These are phyloP conservation scores for Tripterygium wilfordii DNA, from an alignment of 177 flowering plant genomes.

Conservation along the genomic window DNA sequence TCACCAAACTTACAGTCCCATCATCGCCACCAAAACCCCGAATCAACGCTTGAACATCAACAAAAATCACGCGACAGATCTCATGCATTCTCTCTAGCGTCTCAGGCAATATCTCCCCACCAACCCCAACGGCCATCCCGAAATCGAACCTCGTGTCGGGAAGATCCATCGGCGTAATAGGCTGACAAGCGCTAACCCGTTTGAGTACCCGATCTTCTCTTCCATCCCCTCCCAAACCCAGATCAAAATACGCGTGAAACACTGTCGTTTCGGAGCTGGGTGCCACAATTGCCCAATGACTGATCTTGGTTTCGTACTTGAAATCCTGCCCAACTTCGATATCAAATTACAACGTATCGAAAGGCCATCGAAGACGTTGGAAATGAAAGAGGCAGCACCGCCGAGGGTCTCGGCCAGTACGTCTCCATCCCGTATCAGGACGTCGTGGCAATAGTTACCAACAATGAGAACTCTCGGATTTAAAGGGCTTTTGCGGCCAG, in stretches of 20 bases:
- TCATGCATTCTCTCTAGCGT: conserved; percentile 73
- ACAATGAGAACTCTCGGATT: conserved; percentile 41
- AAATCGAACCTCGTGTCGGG: conserved; percentile 53
- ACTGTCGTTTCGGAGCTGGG: conserved; percentile 47
- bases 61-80: conserved; percentile 63
- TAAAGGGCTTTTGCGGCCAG: conserved; percentile 1
- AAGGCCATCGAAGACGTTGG: conserved; percentile 60
- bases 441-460: conserved; percentile 96
- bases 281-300: conserved; percentile 34
- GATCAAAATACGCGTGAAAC: conserved; percentile 67
- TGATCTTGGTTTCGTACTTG: conserved; percentile 42
- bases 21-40: conserved; percentile 65
- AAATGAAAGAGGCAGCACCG: conserved; percentile 83
- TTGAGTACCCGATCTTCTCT: conserved; percentile 55
- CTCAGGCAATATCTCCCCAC: conserved; percentile 78
- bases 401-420: conserved; percentile 75
- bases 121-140: conserved; percentile 93
- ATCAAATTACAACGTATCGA: conserved; percentile 39
- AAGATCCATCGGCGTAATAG: conserved; percentile 60
- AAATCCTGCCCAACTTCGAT: conserved; percentile 82
- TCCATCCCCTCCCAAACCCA: conserved; percentile 14
- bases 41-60: conserved; percentile 79
- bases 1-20: conserved; percentile 60
- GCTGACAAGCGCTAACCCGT: conserved; percentile 63
- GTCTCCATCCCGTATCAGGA: conserved; percentile 48